Evolutionary conservation across 1,284 basidiomycete species (phyloP).

Genomic region (Testicularia cyperi): DNA sequence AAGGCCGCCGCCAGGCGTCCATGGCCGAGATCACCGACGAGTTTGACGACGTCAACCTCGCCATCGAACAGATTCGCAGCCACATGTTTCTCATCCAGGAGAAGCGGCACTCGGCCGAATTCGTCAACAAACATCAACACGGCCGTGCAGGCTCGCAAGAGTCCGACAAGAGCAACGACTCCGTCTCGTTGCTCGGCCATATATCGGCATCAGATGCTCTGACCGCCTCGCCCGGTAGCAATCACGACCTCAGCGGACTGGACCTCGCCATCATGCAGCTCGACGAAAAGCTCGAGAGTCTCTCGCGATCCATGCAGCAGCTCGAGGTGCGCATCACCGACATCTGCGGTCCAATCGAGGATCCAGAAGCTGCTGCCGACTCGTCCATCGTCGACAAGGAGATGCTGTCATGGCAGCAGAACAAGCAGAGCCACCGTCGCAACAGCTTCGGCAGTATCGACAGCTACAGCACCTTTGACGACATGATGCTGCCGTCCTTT

Average conservation of each 20-base stretch:
- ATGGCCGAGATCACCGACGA: slow-evolving; percentile 23
- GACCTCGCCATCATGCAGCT: slow-evolving; percentile 77
- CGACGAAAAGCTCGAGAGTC: slow-evolving; percentile 75
- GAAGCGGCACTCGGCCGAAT: slow-evolving; percentile 30
- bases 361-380: background rate
- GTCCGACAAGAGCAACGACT: too few relatives aligned
- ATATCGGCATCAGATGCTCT: too few relatives aligned
- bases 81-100: slow-evolving; percentile 44
- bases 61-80: slow-evolving; percentile 24
- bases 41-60: slow-evolving; percentile 28
- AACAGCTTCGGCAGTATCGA: slow-evolving; percentile 22
- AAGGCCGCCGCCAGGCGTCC: slow-evolving; percentile 4
- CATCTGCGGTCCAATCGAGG: slow-evolving; percentile 1
- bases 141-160: background rate
- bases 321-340: slow-evolving; percentile 28
- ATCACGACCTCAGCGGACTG: slow-evolving; percentile 67
- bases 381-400: slow-evolving; percentile 33
- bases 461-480: slow-evolving; percentile 33
- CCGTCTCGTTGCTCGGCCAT: too few relatives aligned
- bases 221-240: too few relatives aligned
- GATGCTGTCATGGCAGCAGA: slow-evolving; percentile 8
- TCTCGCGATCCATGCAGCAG: slow-evolving; percentile 58
- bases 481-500: slow-evolving; percentile 24
- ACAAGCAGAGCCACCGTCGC: slow-evolving; percentile 60
- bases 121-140: background rate